Evolutionary conservation across 306 rosid genomes (phyloP).

Genomic region (Citrullus colocynthis): DNA sequence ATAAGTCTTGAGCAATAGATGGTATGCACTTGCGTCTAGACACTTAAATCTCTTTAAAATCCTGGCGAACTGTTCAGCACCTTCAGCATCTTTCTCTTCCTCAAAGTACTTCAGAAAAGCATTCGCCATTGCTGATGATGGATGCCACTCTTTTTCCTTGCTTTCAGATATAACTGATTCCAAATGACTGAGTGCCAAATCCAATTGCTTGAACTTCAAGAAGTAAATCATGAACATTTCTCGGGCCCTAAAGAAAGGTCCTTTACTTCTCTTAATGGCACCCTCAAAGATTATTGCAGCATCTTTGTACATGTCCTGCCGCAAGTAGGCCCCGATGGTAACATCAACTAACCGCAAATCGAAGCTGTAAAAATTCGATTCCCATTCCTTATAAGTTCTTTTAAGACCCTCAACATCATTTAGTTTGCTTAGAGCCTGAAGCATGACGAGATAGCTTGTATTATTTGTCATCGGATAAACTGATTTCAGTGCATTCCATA

Average conservation of each 20-base stretch:
- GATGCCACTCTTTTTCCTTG: conserved; percentile 28
- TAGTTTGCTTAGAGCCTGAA: conserved; percentile 54
- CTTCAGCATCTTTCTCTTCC: conserved; percentile 40
- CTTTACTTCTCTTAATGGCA: conserved; percentile 31
- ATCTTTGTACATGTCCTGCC: conserved; percentile 39
- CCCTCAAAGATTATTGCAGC: conserved; percentile 37
- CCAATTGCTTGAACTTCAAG: conserved; percentile 30
- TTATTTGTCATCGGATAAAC: conserved; percentile 34
- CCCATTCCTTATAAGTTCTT: conserved; percentile 59
- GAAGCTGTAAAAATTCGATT: conserved; percentile 31
- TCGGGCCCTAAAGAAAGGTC: conserved; percentile 37
- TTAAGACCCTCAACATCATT: conserved; percentile 44
- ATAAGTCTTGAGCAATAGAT: conserved; percentile 32
- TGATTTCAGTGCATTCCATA: conserved; percentile 47
- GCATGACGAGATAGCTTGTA: conserved; percentile 52
- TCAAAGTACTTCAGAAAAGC: conserved; percentile 55
- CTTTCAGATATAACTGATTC: conserved; percentile 34
- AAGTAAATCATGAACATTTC: conserved; percentile 47
- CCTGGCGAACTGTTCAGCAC: conserved; percentile 42
- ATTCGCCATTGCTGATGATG: conserved; percentile 19
- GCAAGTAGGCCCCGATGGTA: conserved; percentile 43
- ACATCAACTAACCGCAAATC: conserved; percentile 40
- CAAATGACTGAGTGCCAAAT: conserved; percentile 43
- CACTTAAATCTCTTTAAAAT: conserved; percentile 38
- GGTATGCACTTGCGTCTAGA: conserved; percentile 23